Evolutionary conservation across 441 rosid genomes (phyloP), one percentile per base, ranked within the genome.

Genomic region (Manihot esculenta): DNA sequence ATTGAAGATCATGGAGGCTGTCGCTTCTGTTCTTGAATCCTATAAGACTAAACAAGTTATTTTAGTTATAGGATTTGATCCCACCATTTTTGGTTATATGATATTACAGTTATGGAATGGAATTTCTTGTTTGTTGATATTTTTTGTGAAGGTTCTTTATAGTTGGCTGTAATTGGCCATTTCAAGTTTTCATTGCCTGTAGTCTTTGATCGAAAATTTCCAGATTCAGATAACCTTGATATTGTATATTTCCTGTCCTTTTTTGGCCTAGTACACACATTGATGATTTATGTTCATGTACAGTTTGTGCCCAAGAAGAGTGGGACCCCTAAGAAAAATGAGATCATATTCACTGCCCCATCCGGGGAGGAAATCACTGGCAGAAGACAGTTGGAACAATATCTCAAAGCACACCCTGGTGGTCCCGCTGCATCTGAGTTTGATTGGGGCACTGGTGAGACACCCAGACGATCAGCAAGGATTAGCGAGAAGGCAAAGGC

Each of bases 401-500:
- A 92, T 83, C 91, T 94, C 64, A 89, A 90, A 74, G 78, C 92
- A 7, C 83, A 94, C 76, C 88, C 94, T 47, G 97, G 93, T 54
- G 86, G 83, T 75, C 98, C 96, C 1, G 77, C 84, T 10, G 71
- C 81, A 64, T 13, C 88, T 0, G 94, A 88, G 74, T 92, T 92
- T 66, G 96, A 94, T 51, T 94, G 99, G 99, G 87, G 90, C 27
- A 88, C 92, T 54, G 94, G 96, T 71, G 98, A 89, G 80, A 83
- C 93, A 54, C 99, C 97, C 38, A 89, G 97, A 85, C 86, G 99
- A 77, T 94, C 97, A 30, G 84, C 97, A 53, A 87, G 97, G 80
- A 88, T 94, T 77, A 86, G 86, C 42, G 93, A 81, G 81, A 92
- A 89, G 86, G 77, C 79, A 18, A 94, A 90, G 81, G 82, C 85